These are phyloP conservation scores for Trametes pubescens DNA, from an alignment of 1,284 basidiomycete genomes.

Conservation along the genomic window DNA sequence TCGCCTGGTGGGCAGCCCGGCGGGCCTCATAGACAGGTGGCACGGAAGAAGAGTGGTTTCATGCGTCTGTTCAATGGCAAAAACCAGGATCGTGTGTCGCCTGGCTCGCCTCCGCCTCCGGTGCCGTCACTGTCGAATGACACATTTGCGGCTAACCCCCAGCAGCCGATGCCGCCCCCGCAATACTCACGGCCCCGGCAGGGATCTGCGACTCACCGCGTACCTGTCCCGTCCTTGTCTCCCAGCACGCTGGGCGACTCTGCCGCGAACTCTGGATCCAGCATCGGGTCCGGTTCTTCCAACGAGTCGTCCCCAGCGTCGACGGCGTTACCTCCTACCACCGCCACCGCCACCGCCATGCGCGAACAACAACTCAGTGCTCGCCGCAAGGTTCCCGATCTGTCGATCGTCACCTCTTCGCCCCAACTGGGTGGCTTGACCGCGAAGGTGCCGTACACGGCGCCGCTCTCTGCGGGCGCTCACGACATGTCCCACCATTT, in stretches of 20 bases:
- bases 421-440: constrained; percentile 15
- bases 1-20: constrained; percentile 47
- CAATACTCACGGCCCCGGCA: constrained; percentile 31
- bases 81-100: constrained; percentile 49
- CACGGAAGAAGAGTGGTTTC: constrained; percentile 75
- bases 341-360: constrained; percentile 12
- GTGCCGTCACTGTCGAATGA: constrained; percentile 57
- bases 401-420: constrained; percentile 41
- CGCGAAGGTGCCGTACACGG: constrained; percentile 28
- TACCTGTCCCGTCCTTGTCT: constrained; percentile 53
- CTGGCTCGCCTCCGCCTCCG: constrained; percentile 55
- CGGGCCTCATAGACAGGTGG: constrained; percentile 33
- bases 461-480: constrained; percentile 31
- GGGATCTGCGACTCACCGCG: constrained; percentile 43
- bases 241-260: constrained; percentile 36
- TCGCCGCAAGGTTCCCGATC: constrained; percentile 40
- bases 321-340: constrained; percentile 20
- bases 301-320: constrained; percentile 34
- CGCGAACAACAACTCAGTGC: constrained; percentile 38
- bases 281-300: constrained; percentile 26
- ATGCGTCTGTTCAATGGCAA: constrained; percentile 77
- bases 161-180: constrained; percentile 21
- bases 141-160: constrained; percentile 25
- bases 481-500: constrained; percentile 34
- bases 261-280: constrained; percentile 9